Conservation (phyloP, 2,329 filamentous ascomycete genomes). For the Thielaviopsis ethacetica region DNA sequence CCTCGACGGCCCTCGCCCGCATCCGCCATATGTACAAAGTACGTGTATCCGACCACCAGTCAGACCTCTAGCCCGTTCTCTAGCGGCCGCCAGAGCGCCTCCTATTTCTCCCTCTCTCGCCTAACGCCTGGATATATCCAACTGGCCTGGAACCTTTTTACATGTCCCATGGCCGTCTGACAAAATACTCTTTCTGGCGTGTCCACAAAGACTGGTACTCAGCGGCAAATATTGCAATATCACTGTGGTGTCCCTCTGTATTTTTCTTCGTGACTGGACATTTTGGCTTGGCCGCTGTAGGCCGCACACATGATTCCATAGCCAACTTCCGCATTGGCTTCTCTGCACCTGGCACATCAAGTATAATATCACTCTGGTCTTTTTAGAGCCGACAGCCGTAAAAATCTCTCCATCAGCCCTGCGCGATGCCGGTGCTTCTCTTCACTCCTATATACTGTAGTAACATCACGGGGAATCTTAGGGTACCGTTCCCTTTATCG, state of each 20-base stretch:
- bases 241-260: background rate
- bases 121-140: too few relatives aligned
- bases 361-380: background rate
- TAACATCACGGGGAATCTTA: too few relatives aligned
- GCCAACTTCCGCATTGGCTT: background rate
- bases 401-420: background rate
- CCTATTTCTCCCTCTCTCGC: background rate
- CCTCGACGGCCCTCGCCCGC: too few relatives aligned
- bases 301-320: too few relatives aligned
- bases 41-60: background rate
- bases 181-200: background rate
- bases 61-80: background rate
- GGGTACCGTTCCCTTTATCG: too few relatives aligned
- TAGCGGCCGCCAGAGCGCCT: background rate
- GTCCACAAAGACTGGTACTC: background rate
- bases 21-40: too few relatives aligned
- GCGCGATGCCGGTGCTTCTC: background rate
- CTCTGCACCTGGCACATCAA: background rate
- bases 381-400: background rate
- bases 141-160: too few relatives aligned
- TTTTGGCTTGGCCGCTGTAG: background rate
- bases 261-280: background rate
- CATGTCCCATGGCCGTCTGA: background rate
- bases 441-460: background rate
- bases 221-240: background rate